Evolutionary conservation across 179 eudicot species (phyloP), one percentile per base, ranked within the genome.

Genomic region (Heliamphora ciliata): DNA sequence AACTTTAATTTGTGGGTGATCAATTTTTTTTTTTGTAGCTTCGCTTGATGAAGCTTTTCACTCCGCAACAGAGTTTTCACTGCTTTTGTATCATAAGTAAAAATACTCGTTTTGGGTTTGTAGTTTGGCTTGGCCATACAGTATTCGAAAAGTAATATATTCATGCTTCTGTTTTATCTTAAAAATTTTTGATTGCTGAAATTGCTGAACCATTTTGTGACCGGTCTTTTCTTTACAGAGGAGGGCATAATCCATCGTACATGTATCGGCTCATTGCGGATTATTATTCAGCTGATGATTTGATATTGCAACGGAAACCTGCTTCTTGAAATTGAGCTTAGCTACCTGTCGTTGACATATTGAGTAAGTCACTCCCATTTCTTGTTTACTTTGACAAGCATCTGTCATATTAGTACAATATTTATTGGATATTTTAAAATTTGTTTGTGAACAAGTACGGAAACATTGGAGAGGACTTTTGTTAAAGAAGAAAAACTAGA

Each of bases 161-260:
- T 56, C 14, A 15, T 15, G 50, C 18, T 54, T 65, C 11, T 14
- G 66, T 40, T n/a, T 15, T 58, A 11, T 54, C 6, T 46, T 8
- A 18, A 6, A 2, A 44, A 21, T 74, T 66, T 17, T 74, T 18
- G 3, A 73, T 74, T 74, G 55, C 47, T 17, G 52, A 40, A 8
- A 15, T 24, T 76, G 4, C 52, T 67, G 10, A 63, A 71, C n/a
- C 18, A 56, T 81, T 76, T 75, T 65, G 4, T 78, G 14, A 61
- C 44, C 4, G 6, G 10, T 61, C 44, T 77, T 51, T 54, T 60
- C 66, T 81, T 83, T 88, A 74, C 95, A 96, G 98, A 15, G 99
- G 99, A 78, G 99, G 99, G 84, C 98, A 96, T 82, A 94, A 93
- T 81, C 97, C 99, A 76, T 96, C 99, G 17, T 96, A 91, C 82